Base-by-base conservation (phyloP, 2,329 filamentous ascomycete species). In the Ceratocystis variospora region DNA sequence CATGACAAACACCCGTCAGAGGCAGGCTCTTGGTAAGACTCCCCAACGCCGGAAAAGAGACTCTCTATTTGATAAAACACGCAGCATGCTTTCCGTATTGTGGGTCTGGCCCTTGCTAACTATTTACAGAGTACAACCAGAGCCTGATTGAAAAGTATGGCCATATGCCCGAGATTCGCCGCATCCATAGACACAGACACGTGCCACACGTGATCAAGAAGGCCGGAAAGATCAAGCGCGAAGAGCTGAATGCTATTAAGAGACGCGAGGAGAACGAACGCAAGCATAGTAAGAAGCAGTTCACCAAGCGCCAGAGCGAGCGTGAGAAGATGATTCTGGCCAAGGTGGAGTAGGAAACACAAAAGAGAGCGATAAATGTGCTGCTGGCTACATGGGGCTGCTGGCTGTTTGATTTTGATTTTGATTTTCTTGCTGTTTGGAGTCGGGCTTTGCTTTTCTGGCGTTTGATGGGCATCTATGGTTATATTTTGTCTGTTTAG, bases 91-190 rank as follows among this genome's bases (percentile, higher is more conserved):
- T n/a, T 15, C 2, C 53, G 6, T 22, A 22, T 15, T 12, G 46
- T 25, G 46, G 5, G 19, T 15, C 10, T 15, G 19, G 19, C 28
- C 46, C 12, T 50, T 31, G 48, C 44, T 67, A 61, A 57, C 44
- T 48, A 65, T 48, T 48, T 64, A 7, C 66, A 67, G 92, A 97
- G 76, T 97, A 97, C 75, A 93, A 96, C 73, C 85, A 89, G 65
- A 87, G 92, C 10, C 79, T 99, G 68, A 85, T 90, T 72, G 81
- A 90, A 72, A 81, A 92, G 70, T 99, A 91, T 77, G 83, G 86
- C 69, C 94, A 99, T 76, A 96, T 99, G 92, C 94, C 94, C 62
- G 93, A 99, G 77, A 89, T 99, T 71, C 84, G 86, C 71, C 84
- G 95, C 65, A 99, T 99, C 75, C 87, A 87, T 72, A 83, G 91